These are phyloP conservation scores for Phaseolus lunatus DNA, from an alignment of 306 rosid genomes.

Conservation along the genomic window DNA sequence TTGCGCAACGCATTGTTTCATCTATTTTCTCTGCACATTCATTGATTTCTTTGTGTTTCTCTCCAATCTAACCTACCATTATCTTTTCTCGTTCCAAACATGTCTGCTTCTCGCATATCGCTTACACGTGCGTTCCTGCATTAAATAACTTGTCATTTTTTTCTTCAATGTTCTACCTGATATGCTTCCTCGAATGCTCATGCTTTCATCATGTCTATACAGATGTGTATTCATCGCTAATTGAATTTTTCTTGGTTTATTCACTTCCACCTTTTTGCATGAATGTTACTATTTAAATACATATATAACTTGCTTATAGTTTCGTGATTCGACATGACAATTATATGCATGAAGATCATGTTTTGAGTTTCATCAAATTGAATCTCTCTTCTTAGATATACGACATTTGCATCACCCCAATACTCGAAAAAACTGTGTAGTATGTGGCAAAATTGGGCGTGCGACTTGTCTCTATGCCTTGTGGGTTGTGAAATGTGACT, in stretches of 20 bases:
- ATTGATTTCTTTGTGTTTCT: neutral
- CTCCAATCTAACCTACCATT: neutral
- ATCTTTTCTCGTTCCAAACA: neutral
- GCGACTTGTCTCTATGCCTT: neutral
- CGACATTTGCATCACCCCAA: conserved; percentile 45
- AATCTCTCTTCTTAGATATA: conserved; percentile 59
- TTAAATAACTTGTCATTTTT: neutral
- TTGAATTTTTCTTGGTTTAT: neutral
- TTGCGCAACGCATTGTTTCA: neutral
- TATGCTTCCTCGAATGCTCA: neutral
- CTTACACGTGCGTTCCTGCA: neutral
- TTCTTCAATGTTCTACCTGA: neutral
- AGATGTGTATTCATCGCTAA: neutral
- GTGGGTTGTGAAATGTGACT: neutral
- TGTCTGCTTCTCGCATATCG: neutral
- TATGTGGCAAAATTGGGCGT: conserved; percentile 40
- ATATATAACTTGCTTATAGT: conserved; percentile 52
- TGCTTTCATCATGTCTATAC: neutral
- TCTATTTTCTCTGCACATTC: neutral
- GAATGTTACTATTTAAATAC: conserved; percentile 29
- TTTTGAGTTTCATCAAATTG: conserved; percentile 55
- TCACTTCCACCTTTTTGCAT: neutral
- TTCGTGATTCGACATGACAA: conserved; percentile 48
- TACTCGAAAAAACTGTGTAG: neutral
- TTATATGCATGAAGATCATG: conserved; percentile 53